Base-by-base conservation (phyloP, 2,329 filamentous ascomycete genomes). In the Grosmannia huntii region DNA sequence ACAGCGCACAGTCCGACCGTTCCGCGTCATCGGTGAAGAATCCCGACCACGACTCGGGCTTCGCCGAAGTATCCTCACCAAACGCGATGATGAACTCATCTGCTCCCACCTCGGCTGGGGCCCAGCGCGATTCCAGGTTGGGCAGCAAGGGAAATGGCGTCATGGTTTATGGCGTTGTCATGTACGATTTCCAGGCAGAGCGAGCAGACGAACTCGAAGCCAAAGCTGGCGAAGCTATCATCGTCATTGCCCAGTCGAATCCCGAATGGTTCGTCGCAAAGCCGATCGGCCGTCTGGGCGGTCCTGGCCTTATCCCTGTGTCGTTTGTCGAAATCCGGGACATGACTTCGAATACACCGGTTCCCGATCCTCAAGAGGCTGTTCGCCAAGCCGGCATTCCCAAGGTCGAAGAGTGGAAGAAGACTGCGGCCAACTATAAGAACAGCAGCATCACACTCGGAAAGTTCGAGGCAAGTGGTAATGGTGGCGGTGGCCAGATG, bases 251-350 rank as follows among this genome's bases (percentile, higher is more conserved):
- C 51, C 94, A 97, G 71, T 97, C 92, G 7, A 97, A 97, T 67
- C 90, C 92, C 5, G 94, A 99, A 72, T 99, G 94, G 94, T 97
- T 97, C 68, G 92, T 99, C 61, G 94, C 94, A 55, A 99, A 99
- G 73, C 94, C 94, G n/a, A 99, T 99, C 69, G 92, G 91, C 62
- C 82, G 94, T 64, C 78, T 99, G n/a, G 94, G 94, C 50, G 94
- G 94, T 1, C 94, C 94, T 0, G 94, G 94, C 48, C 74, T 99
- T 65, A 97, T 99, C 64, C 94, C 94, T 2, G 92, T 97, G 36
- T 95, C 91, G 0, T 97, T 96, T 70, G 89, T 99, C 65, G 90
- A 99, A 73, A 92, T 99, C 65, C 82, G 90, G 69, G 94, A 97
- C 70, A 96, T 96, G 87, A 83, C 84, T 5, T 90, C 89, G 0